A percentile compares a stretch with the other conserved stretches of the same genome.
These are phyloP conservation scores for Colletotrichum orbiculare DNA, from an alignment of 2,329 filamentous ascomycete species.

Conservation along the genomic window DNA sequence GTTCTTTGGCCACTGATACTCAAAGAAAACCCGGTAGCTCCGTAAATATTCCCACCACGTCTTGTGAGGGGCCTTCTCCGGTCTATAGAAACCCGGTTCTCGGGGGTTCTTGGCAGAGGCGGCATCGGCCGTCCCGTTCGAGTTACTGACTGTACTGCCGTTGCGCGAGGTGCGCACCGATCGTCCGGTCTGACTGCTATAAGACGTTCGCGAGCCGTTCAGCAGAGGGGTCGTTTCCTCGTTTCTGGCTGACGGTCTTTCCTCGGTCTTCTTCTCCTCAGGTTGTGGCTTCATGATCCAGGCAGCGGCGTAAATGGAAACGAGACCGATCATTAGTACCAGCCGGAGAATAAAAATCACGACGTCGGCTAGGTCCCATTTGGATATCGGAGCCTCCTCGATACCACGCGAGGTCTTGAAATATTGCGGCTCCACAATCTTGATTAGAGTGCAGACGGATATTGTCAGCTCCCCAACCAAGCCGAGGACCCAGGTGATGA, in stretches of 20 bases:
- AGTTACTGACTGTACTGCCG: slow-evolving; percentile 44
- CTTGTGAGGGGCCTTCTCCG: slow-evolving; percentile 84
- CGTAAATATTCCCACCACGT: slow-evolving; percentile 97
- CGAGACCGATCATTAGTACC: slow-evolving; percentile 70
- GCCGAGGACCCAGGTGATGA: slow-evolving; percentile 81
- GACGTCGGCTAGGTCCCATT: slow-evolving; percentile 74
- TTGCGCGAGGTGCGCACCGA: slow-evolving; percentile 37
- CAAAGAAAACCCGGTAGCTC: slow-evolving; percentile 93
- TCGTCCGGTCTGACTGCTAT: slow-evolving; percentile 47
- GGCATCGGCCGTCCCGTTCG: slow-evolving; percentile 54
- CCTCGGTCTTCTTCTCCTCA: slow-evolving; percentile 52
- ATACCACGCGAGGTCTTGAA: slow-evolving; percentile 22
- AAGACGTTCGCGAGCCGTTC: slow-evolving; percentile 50
- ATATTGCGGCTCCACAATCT: slow-evolving; percentile 61
- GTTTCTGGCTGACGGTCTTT: slow-evolving; percentile 45
- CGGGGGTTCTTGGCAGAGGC: slow-evolving; percentile 61
- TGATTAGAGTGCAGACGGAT: slow-evolving; percentile 72
- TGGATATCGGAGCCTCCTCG: slow-evolving; percentile 14
- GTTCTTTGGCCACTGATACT: slow-evolving; percentile 95
- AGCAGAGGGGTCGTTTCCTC: slow-evolving; percentile 75
- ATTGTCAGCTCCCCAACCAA: slow-evolving; percentile 80
- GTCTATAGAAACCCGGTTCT: slow-evolving; percentile 86
- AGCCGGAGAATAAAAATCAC: slow-evolving; percentile 76
- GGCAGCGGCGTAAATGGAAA: slow-evolving; percentile 59
- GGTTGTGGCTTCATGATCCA: slow-evolving; percentile 54